Evolutionary conservation across 1,284 basidiomycete genomes (phyloP).

Genomic region (Papiliotrema nemorosa): DNA sequence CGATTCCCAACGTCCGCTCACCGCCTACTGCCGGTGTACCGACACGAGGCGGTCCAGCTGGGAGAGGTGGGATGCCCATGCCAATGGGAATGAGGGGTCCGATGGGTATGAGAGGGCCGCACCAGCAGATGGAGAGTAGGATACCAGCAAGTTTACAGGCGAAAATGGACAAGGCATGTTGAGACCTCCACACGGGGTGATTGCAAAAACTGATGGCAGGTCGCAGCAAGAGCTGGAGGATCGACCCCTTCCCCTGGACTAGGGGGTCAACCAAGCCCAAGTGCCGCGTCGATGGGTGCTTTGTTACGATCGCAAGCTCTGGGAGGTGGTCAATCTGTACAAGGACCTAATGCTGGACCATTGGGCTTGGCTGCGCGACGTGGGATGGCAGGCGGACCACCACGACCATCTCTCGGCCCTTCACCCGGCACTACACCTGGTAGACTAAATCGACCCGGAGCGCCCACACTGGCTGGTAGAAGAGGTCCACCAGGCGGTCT

Average conservation of each 20-base stretch:
- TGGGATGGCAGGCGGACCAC: conserved; percentile 29
- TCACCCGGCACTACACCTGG: conserved; percentile 23
- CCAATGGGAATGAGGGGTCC: conserved; percentile 36
- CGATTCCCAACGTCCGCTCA: conserved; percentile 6
- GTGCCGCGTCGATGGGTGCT: conserved; percentile 43
- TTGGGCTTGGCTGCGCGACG: conserved; percentile 44
- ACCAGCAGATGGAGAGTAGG: conserved; percentile 37
- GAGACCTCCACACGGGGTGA: not conserved
- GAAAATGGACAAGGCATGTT: conserved; percentile 69
- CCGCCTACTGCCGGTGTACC: not conserved
- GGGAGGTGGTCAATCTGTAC: conserved; percentile 9
- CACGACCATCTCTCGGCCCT: conserved; percentile 32
- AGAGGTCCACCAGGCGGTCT: conserved; percentile 45
- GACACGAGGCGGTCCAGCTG: conserved; percentile 4
- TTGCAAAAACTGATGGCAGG: conserved; percentile 13
- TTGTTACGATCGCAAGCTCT: conserved; percentile 42
- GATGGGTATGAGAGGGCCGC: conserved; percentile 31
- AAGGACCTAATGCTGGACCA: conserved; percentile 41
- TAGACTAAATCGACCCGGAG: conserved; percentile 27
- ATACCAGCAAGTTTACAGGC: conserved; percentile 84
- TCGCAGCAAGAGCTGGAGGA: conserved; percentile 28
- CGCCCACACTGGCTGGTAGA: conserved; percentile 33
- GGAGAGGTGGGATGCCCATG: conserved; percentile 22
- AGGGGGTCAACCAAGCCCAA: conserved; percentile 23
- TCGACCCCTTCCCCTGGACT: conserved; percentile 18